These are phyloP conservation scores for Cyanophora paradoxa DNA, from an alignment of 78 protist genomes.

Conservation along the genomic window DNA sequence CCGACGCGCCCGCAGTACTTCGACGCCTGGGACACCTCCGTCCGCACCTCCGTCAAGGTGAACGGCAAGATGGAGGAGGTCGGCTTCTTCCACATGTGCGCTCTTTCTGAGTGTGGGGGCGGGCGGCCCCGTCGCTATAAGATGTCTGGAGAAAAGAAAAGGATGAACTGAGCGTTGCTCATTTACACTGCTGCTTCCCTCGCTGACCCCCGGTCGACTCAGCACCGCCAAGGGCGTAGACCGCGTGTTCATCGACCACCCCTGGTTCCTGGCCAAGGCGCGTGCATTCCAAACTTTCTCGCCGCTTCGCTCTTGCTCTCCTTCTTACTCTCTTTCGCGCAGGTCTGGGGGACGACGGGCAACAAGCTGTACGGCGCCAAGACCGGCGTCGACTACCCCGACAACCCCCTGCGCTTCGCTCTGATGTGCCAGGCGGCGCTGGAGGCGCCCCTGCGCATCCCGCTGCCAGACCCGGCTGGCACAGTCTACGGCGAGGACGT, in stretches of 20 bases:
- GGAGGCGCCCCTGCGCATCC: constrained; percentile 2
- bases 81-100: constrained; percentile 23
- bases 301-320: too few species aligned
- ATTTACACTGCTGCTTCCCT: too few species aligned
- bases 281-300: too few species aligned
- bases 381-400: constrained; percentile 16
- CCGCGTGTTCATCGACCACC: constrained; percentile 17
- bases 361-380: constrained; percentile 22
- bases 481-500: constrained; percentile 15
- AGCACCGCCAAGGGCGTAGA: constrained; percentile 15
- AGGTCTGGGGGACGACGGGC: constrained; percentile 6
- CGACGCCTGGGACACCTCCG: too few species aligned
- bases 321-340: too few species aligned
- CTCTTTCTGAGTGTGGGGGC: too few species aligned
- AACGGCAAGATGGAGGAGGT: constrained; percentile 4
- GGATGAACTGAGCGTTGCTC: too few species aligned
- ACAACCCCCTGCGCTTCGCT: constrained; percentile 12
- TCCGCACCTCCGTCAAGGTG: too few species aligned
- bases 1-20: too few species aligned
- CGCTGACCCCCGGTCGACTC: too few species aligned
- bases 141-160: too few species aligned
- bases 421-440: constrained; percentile 7
- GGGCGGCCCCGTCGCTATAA: too few species aligned
- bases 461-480: constrained; percentile 13
- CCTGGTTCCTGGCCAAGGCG: constrained; percentile 4